Evolutionary conservation across 148 eudicot species (phyloP).

Genomic region (Suaeda aralocaspica): DNA sequence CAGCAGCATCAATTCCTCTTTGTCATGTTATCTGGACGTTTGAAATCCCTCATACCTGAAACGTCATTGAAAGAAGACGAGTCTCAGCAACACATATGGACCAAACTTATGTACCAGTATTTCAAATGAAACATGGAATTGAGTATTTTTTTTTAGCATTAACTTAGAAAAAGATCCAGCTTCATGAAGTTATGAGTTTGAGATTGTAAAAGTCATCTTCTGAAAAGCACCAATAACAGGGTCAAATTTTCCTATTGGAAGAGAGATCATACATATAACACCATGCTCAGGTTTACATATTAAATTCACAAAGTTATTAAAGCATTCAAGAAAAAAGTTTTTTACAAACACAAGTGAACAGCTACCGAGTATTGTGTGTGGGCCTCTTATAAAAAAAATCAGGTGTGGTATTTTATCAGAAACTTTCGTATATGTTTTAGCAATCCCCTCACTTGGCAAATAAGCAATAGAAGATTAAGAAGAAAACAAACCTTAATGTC

Average conservation of each 20-base stretch:
- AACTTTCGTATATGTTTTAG: background rate
- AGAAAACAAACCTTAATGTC: constrained; percentile 66
- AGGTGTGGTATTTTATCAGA: too few species aligned
- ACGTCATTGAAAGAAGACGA: constrained; percentile 8
- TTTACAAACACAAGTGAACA: background rate
- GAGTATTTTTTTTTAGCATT: background rate
- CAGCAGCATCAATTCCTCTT: constrained; percentile 83
- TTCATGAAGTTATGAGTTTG: background rate
- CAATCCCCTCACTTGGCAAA: background rate
- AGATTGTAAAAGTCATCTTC: background rate
- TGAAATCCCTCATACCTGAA: constrained; percentile 67
- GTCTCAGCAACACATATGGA: background rate
- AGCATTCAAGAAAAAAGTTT: background rate
- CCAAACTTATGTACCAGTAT: background rate
- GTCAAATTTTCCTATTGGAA: background rate
- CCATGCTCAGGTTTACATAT: background rate
- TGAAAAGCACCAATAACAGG: background rate
- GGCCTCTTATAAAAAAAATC: background rate
- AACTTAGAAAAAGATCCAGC: too few species aligned
- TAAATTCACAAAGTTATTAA: too few species aligned
- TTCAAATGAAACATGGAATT: background rate
- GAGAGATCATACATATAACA: background rate
- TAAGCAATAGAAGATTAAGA: background rate
- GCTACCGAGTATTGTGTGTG: background rate
- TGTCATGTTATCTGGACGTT: constrained; percentile 59